Conservation (phyloP, 441 rosid genomes). For the Brassica hybrid region DNA sequence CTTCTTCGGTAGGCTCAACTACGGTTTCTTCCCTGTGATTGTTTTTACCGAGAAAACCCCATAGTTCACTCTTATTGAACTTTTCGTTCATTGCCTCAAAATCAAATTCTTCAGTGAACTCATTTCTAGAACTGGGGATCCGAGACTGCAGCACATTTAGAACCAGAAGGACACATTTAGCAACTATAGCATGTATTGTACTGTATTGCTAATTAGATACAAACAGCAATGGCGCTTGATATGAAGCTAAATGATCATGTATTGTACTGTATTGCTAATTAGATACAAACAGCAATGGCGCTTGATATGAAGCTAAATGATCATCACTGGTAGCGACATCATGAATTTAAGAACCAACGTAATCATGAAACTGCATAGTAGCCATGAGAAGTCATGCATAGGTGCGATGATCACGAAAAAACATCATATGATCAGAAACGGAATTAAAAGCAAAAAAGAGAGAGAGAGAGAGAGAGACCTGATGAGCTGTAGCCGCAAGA, state of each 20-base stretch:
- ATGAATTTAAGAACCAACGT: conserved; percentile 12
- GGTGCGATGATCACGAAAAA: not conserved
- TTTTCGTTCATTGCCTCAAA: conserved; percentile 79
- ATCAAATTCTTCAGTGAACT: conserved; percentile 71
- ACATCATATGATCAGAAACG: not conserved
- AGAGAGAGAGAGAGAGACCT: conserved; percentile 42
- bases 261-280: not conserved
- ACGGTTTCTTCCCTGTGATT: conserved; percentile 40
- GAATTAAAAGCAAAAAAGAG: not conserved
- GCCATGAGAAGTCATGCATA: conserved; percentile 20
- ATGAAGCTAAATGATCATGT: not conserved
- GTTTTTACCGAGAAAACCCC: conserved; percentile 64
- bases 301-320: not conserved
- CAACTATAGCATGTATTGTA: not conserved
- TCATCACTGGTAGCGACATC: not conserved
- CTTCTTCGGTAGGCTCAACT: conserved; percentile 33
- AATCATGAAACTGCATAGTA: not conserved
- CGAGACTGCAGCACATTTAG: conserved; percentile 37
- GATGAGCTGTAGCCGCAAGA: conserved; percentile 46
- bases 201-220: not conserved
- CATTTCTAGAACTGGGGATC: conserved; percentile 41
- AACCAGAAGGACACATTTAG: conserved; percentile 7
- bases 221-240: conserved; percentile 12
- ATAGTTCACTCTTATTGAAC: conserved; percentile 62
- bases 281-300: conserved; percentile 7